Evolutionary conservation across 2,329 filamentous ascomycete species (phyloP), one percentile per base, ranked within the genome.

Genomic region (Lizonia empirigonia): DNA sequence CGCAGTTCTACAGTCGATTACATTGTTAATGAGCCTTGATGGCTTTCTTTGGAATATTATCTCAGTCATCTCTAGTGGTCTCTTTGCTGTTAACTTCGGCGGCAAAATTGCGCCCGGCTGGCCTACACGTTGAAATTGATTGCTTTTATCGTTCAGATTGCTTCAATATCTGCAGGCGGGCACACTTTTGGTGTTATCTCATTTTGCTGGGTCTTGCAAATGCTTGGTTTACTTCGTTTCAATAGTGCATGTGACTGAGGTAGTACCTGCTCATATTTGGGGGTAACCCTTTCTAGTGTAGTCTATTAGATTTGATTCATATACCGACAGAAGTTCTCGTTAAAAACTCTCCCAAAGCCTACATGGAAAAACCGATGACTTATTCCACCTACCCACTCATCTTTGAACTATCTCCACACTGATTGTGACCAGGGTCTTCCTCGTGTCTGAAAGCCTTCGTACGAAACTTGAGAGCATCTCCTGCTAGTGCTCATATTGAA

Each of bases 221-320:
- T 40, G 65, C 64, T 2, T 78, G 81, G 58, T 76, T 83, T 55
- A 80, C 83, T 74, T 82, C 80, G 2, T 83, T 79, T 77, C 76
- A 1, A 79, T 79, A 38, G 68, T 80, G 1, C 80, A 78, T 60
- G 73, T 79, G 7, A 76, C 77, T 13, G 80, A 83, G 36, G 63
- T 52, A 1, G 56, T 58, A 2, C 65, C 65, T 7, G 63, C 65
- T 5, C 65, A 70, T 53, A 50, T 69, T 0, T 56, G 80, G n/a
- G 60, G 24, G 58, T 63, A 47, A 8, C 47, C 9, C n/a, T 10
- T 16, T 12, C 7, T 5, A 12, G 18, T 10, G 10, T 9, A 10
- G 32, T 7, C n/a, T n/a, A n/a, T n/a, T n/a, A 20, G 15, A 3
- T 8, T 6, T 1, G 3, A 4, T 19, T n/a, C 4, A 4, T 26